Conservation (phyloP, 2,329 filamentous ascomycete genomes). For the Ustulina deusta region DNA sequence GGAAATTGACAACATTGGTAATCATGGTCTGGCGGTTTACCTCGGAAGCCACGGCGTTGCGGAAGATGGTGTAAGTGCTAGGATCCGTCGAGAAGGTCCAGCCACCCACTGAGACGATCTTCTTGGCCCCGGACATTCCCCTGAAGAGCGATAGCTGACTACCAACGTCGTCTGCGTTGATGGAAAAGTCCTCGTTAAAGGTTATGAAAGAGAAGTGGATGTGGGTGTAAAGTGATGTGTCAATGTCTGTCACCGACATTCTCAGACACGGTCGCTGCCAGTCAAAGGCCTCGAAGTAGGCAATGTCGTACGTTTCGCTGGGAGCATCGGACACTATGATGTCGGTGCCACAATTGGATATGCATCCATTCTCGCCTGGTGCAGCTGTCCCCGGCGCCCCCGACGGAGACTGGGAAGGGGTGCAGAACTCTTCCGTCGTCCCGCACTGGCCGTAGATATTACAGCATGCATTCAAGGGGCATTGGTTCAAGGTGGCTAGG, state of each 20-base stretch:
- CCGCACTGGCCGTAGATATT: constrained; percentile 51
- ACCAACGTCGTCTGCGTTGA: too few relatives aligned
- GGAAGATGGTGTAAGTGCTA: constrained; percentile 51
- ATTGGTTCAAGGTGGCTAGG: constrained; percentile 58
- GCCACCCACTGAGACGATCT: constrained; percentile 56
- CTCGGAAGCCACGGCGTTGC: constrained; percentile 47
- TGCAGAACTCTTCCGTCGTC: constrained; percentile 50
- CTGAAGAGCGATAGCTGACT: too few relatives aligned
- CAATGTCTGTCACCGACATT: neutral
- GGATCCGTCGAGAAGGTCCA: constrained; percentile 54
- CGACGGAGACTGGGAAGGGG: constrained; percentile 43
- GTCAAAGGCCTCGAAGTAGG: constrained; percentile 8
- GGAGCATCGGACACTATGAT: constrained; percentile 24
- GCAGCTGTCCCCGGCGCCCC: constrained; percentile 45
- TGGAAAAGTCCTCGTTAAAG: too few relatives aligned
- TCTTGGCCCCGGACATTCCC: constrained; percentile 45
- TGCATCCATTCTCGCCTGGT: constrained; percentile 47
- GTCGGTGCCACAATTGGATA: constrained; percentile 43
- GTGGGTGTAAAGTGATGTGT: neutral
- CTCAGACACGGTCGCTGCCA: neutral
- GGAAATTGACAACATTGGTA: constrained; percentile 49
- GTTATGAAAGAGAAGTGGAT: constrained; percentile 3
- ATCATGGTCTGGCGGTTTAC: constrained; percentile 50
- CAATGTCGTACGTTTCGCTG: neutral
- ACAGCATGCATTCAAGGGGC: constrained; percentile 59